A percentile compares a stretch with the other conserved stretches of the same genome.
phyloP scores from a whole-genome alignment of 2,329 filamentous ascomycete species.

The Byssothecium circinans region DNA sequence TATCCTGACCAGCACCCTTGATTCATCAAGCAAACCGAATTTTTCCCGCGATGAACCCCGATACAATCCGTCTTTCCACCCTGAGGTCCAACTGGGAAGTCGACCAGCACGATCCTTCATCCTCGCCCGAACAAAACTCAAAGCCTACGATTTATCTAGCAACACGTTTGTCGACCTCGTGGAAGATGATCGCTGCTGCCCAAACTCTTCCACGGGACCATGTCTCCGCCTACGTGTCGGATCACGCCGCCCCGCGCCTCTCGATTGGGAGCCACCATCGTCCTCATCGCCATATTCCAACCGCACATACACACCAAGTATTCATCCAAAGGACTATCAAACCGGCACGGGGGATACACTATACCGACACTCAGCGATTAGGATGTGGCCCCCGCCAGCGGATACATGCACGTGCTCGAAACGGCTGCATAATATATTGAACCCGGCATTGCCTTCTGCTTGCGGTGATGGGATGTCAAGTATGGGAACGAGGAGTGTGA shows the following conservation, averaged over 20 bases:
- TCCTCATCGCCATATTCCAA: background rate
- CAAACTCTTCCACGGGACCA: slow-evolving; percentile 27
- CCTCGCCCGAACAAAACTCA: slow-evolving; percentile 57
- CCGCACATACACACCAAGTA: slow-evolving; percentile 12
- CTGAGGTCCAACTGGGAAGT: slow-evolving; percentile 50
- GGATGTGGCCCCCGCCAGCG: slow-evolving; percentile 39
- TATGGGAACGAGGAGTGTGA: slow-evolving; percentile 19
- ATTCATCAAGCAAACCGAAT: slow-evolving; percentile 41
- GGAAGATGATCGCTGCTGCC: slow-evolving; percentile 50
- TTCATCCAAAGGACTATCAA: background rate
- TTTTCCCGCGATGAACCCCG: slow-evolving; percentile 42
- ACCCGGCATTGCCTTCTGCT: slow-evolving; percentile 22
- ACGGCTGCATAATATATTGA: slow-evolving; percentile 37
- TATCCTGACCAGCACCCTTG: slow-evolving; percentile 24
- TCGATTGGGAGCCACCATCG: slow-evolving; percentile 4
- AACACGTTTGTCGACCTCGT: slow-evolving; percentile 63
- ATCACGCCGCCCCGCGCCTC: slow-evolving; percentile 45
- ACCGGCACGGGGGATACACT: slow-evolving; percentile 14
- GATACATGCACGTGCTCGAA: slow-evolving; percentile 30
- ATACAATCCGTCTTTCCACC: slow-evolving; percentile 52
- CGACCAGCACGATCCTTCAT: slow-evolving; percentile 49
- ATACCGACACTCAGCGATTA: slow-evolving; percentile 34
- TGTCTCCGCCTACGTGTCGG: slow-evolving; percentile 56
- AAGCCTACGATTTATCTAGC: slow-evolving; percentile 57
- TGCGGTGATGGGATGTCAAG: background rate